Percentiles rank a stretch among this genome's conserved stretches.
These are phyloP conservation scores for Zygoascus flipseniorum DNA, from an alignment of 805 yeast species.

Conservation along the genomic window DNA sequence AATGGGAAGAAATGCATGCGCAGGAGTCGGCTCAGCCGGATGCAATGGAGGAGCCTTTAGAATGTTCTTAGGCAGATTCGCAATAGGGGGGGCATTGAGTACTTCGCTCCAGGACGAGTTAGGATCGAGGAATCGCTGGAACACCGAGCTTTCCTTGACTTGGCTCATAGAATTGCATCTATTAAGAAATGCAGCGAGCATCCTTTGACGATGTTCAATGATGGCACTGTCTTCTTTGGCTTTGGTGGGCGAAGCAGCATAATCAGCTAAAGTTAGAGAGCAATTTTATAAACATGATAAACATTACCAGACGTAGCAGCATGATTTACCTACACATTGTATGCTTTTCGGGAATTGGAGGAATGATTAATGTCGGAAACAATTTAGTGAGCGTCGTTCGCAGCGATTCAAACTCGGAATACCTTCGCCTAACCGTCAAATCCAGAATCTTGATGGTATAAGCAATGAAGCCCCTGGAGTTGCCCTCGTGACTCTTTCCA, in stretches of 20 bases:
- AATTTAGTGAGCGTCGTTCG: constrained; percentile 61
- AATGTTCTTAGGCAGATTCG: constrained; percentile 43
- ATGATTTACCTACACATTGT: constrained; percentile 35
- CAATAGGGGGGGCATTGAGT: constrained; percentile 45
- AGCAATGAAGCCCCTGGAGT: constrained; percentile 66
- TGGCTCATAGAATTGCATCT: constrained; percentile 55
- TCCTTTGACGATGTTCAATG: constrained; percentile 63
- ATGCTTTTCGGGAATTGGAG: constrained; percentile 90
- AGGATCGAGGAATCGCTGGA: constrained; percentile 77
- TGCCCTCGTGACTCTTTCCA: constrained; percentile 75
- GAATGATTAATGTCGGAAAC: constrained; percentile 75
- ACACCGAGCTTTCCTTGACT: constrained; percentile 52
- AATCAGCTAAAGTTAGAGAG: constrained; percentile 23
- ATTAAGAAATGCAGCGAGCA: constrained; percentile 69
- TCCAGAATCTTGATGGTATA: constrained; percentile 68
- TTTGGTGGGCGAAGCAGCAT: constrained; percentile 37
- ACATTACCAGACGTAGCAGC: no score
- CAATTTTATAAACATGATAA: background rate
- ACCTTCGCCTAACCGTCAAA: constrained; percentile 65
- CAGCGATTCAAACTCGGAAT: constrained; percentile 85
- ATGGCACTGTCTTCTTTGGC: constrained; percentile 35
- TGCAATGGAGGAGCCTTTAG: constrained; percentile 54
- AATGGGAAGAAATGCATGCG: constrained; percentile 54
- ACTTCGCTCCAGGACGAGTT: constrained; percentile 79
- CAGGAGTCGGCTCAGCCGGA: constrained; percentile 47